Base-by-base conservation (phyloP, 371 early-diverging fungal genomes). In the Mortierella sp. region DNA sequence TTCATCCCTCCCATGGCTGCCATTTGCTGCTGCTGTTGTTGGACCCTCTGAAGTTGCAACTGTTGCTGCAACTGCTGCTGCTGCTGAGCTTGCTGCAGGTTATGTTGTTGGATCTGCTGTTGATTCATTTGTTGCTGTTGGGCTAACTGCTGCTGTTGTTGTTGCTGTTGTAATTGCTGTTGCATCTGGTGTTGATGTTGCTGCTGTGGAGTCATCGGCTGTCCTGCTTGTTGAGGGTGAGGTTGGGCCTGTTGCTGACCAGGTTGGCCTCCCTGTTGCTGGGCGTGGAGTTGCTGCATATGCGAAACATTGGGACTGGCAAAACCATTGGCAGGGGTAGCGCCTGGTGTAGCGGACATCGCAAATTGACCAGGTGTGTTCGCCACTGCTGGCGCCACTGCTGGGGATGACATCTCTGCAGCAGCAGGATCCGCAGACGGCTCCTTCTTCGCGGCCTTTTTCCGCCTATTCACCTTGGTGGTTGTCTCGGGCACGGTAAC, bases 361-460 rank as follows among this genome's bases (percentile, higher is more conserved):
- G 63, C 64, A 39, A 73, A 73, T 34, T 76, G 73, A 24, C 40
- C 37, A 61, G 58, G 53, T 16, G 76, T 50, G 26, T 71, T 50
- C 39, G 61, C 48, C 14, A 66, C 73, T 1, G 74, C 13, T 9
- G 70, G 10, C 10, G 77, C 63, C 2, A 77, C 77, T 16, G 66
- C 43, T 0, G 77, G 53, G 26, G 53, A 53, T 24, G 53, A 24
- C 53, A 53, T 53, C 10, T 53, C 53, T 53, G 29, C 53, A 9
- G 26, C 53, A 53, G 29, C 41, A 13, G 81, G 81, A 61, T 81
- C 81, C 2, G 68, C 66, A 0, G 81, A 81, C 13, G 44, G 70
- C 53, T 81, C 81, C 52, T 81, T 81, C 44, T 81, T 81, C 29
- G 48, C 52, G 16, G 68, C 63, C 50, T 77, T 81, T 55, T 77